Percentiles rank a stretch among this genome's conserved stretches.
Evolutionary conservation across 2,329 filamentous ascomycete species (phyloP).

Genomic region (Endothia cerciana): DNA sequence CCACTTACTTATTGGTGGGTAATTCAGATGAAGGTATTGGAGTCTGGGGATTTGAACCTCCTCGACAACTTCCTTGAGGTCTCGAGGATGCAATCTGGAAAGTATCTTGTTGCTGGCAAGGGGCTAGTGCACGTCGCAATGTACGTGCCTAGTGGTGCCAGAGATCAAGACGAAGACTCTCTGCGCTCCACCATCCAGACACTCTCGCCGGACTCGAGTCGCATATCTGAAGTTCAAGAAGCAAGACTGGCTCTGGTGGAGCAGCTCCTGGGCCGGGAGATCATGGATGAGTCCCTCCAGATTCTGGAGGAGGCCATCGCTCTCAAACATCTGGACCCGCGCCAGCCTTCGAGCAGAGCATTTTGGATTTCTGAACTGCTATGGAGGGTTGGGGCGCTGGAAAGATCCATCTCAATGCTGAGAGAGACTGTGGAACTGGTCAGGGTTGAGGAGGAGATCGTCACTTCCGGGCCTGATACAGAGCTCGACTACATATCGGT

Average conservation of each 20-base stretch:
- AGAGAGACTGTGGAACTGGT: slow-evolving; percentile 2
- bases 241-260: slow-evolving; percentile 18
- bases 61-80: slow-evolving; percentile 9
- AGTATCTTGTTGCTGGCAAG: neutral
- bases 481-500: slow-evolving; percentile 2
- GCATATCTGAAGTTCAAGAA: slow-evolving; percentile 11
- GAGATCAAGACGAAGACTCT: slow-evolving; percentile 9
- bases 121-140: neutral
- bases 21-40: slow-evolving; percentile 2
- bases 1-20: slow-evolving; percentile 9
- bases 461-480: neutral
- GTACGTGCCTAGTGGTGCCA: slow-evolving; percentile 14
- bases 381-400: neutral
- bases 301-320: slow-evolving; percentile 1
- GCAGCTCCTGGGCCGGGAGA: neutral
- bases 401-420: slow-evolving; percentile 8
- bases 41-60: neutral
- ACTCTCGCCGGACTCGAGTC: neutral
- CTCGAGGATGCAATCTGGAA: slow-evolving; percentile 2
- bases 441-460: slow-evolving; percentile 2
- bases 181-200: neutral
- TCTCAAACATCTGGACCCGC: neutral
- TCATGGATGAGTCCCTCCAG: neutral
- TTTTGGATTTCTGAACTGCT: slow-evolving; percentile 21
- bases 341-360: neutral